phyloP scores from a whole-genome alignment of 192 early-diverging fungal species.

The Borealophlyctis nickersoniae region DNA sequence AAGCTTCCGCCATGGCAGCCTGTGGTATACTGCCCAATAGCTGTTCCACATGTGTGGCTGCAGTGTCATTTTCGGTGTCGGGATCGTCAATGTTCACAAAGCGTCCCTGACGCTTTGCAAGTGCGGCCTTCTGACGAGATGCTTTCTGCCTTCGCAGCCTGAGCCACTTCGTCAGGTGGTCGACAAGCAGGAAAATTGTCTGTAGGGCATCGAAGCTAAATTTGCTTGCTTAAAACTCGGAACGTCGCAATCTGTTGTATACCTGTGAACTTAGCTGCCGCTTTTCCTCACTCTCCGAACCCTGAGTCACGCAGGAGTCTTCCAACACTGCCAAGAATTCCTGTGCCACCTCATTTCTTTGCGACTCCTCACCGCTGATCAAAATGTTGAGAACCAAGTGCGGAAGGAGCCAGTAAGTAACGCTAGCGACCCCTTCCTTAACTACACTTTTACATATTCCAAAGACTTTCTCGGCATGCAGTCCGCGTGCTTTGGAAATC shows the following conservation, averaged over 20 bases:
- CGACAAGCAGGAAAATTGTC: conserved; percentile 52
- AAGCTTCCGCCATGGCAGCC: conserved; percentile 56
- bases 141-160: conserved; percentile 23
- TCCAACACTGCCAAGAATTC: conserved; percentile 48
- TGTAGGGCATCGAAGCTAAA: too few species aligned
- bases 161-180: conserved; percentile 53
- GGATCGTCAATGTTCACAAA: conserved; percentile 24
- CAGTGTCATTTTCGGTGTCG: conserved; percentile 18
- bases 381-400: conserved; percentile 51
- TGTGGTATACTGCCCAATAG: conserved; percentile 63
- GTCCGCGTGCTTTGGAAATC: conserved; percentile 32
- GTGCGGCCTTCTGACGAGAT: conserved; percentile 22
- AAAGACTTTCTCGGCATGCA: conserved; percentile 35
- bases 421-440: conserved; percentile 33
- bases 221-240: too few species aligned
- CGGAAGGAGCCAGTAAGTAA: conserved; percentile 49
- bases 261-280: conserved; percentile 44
- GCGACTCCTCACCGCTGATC: conserved; percentile 22
- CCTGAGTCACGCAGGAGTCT: too few species aligned
- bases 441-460: conserved; percentile 37
- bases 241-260: conserved; percentile 2
- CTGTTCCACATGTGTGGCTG: conserved; percentile 34
- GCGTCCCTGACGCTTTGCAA: conserved; percentile 18
- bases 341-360: conserved; percentile 26
- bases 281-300: conserved; percentile 26